phyloP scores from a whole-genome alignment of 495 filamentous ascomycete genomes.

The Xylaria venustula region DNA sequence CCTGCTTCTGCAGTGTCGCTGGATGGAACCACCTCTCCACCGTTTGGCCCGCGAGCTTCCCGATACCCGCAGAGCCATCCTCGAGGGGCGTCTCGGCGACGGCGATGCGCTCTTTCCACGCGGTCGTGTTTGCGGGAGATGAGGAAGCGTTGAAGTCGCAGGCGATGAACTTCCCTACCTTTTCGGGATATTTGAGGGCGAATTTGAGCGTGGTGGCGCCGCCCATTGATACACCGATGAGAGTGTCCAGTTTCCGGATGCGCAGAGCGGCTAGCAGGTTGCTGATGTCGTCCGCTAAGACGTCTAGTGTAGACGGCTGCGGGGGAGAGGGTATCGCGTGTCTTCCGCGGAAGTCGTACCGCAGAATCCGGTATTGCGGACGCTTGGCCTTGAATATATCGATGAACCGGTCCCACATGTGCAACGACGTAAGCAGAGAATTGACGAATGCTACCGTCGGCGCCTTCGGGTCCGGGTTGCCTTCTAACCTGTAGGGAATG shows the following conservation, averaged over 20 bases:
- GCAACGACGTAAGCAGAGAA: slow-evolving; percentile 67
- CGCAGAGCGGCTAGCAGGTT: slow-evolving; percentile 58
- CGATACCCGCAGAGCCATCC: slow-evolving; percentile 46
- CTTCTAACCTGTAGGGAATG: slow-evolving; percentile 73
- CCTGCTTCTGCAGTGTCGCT: slow-evolving; percentile 50
- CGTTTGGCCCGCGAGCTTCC: slow-evolving; percentile 62
- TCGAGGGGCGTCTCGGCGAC: slow-evolving; percentile 60
- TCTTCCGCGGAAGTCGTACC: slow-evolving; percentile 69
- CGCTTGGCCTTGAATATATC: slow-evolving; percentile 55
- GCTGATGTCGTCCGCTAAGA: slow-evolving; percentile 64
- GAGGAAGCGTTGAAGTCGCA: slow-evolving; percentile 75
- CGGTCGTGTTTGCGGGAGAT: slow-evolving; percentile 66
- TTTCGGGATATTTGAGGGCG: slow-evolving; percentile 61
- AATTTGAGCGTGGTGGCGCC: slow-evolving; percentile 72
- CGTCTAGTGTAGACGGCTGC: slow-evolving; percentile 52
- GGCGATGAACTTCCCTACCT: slow-evolving; percentile 60
- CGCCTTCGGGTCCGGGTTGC: slow-evolving; percentile 60
- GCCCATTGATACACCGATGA: slow-evolving; percentile 76
- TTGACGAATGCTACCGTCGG: slow-evolving; percentile 72
- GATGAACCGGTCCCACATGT: slow-evolving; percentile 77
- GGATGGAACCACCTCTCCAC: slow-evolving; percentile 74
- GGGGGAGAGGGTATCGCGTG: slow-evolving; percentile 47
- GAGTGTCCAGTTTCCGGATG: slow-evolving; percentile 55
- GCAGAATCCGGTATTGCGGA: slow-evolving; percentile 65
- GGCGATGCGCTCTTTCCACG: slow-evolving; percentile 73